Percentiles rank a stretch among this genome's conserved stretches.
phyloP scores from a whole-genome alignment of 1,284 basidiomycete species.

The Tetrapyrgos nigripes region DNA sequence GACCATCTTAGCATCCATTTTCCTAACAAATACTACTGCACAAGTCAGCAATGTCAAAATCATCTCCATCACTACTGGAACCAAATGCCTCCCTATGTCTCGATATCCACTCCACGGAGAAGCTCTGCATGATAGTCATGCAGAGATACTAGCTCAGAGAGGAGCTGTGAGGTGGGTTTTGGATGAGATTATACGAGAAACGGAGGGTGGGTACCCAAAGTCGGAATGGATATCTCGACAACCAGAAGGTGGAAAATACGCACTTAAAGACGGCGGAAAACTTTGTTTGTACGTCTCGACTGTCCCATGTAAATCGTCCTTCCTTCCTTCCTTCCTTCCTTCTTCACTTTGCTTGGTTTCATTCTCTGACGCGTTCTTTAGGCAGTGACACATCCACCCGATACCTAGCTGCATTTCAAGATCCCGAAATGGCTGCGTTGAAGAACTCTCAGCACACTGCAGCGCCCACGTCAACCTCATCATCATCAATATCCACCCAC shows the following conservation, averaged over 20 bases:
- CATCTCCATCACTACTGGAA: constrained; percentile 83
- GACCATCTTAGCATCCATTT: constrained; percentile 68
- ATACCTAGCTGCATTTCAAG: constrained; percentile 75
- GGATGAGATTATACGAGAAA: constrained; percentile 60
- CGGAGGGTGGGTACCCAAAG: constrained; percentile 22
- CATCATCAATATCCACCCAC: constrained; percentile 40
- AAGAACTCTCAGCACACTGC: constrained; percentile 59
- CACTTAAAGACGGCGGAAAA: constrained; percentile 54
- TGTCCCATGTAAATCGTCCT: constrained; percentile 76
- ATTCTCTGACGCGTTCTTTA: no score
- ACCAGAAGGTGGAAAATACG: constrained; percentile 47
- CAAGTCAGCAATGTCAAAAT: constrained; percentile 46
- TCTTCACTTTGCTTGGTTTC: neutral
- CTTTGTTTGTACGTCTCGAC: constrained; percentile 87
- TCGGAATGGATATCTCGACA: constrained; percentile 47
- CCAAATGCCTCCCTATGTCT: constrained; percentile 81
- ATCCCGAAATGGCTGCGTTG: constrained; percentile 68
- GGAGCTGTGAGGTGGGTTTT: constrained; percentile 85
- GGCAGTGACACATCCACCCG: constrained; percentile 92
- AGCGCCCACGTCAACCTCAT: constrained; percentile 23
- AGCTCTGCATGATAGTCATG: constrained; percentile 88
- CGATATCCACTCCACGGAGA: constrained; percentile 78
- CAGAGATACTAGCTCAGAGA: constrained; percentile 87
- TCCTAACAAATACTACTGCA: constrained; percentile 37
- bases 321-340: constrained; percentile 13